Evolutionary conservation across 345 rosid species (phyloP), one percentile per base, ranked within the genome.

Genomic region (Melastoma malabathricum): DNA sequence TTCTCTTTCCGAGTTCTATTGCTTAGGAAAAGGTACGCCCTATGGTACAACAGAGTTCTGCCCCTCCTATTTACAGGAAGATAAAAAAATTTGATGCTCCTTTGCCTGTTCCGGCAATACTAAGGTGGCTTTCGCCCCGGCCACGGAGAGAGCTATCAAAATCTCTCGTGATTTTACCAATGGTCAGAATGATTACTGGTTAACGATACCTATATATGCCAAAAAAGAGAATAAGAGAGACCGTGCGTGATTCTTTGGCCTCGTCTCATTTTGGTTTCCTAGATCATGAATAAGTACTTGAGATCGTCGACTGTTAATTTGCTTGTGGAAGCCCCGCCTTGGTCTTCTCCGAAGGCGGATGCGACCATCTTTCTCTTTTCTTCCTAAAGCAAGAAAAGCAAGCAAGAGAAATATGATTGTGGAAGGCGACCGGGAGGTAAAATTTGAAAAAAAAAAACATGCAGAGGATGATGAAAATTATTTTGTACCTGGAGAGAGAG

Each of bases 341-440:
- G 79, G 58, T 90, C 98, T 70, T 92, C 96, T 17, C 96, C 98
- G 69, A 82, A 90, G n/a, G 96, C 96, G 62, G 95, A 84, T 3
- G 96, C 94, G 54, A 92, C 95, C 96, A 92, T 84, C 68, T 68
- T 82, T 64, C 95, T 72, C 78, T 92, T 87, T n/a, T 82, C 86
- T 19, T 92, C 98, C 96, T 92, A 69, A 59, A 72, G 48, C 48
- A 54, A 20, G 15, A 15, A 49, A 18, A 15, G 47, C 44, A 19
- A 39, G 18, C 38, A 51, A 46, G 23, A 43, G 31, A n/a, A 6
- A 27, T 27, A 2, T 27, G 31, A 27, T 27, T 3, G 31, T 2
- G 6, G 31, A 27, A 2, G 31, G 31, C 31, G 31, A 27, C 31
- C 31, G 6, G 31, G 31, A n/a, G n/a, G n/a, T n/a, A 16, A 52